Conservation (phyloP, 306 rosid genomes). For the Begonia peltatifolia region DNA sequence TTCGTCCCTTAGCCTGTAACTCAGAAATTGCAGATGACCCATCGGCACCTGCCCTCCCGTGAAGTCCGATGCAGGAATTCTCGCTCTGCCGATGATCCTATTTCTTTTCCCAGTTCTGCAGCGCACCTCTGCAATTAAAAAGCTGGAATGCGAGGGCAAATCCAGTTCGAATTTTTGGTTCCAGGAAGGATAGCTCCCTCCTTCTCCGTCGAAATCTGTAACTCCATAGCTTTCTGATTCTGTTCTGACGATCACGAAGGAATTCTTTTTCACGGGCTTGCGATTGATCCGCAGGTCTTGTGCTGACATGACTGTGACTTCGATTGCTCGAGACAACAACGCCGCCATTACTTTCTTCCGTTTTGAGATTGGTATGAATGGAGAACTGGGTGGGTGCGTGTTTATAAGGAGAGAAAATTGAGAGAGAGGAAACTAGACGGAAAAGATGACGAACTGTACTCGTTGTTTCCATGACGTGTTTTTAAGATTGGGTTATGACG, state of each 20-base stretch:
- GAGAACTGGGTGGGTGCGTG: not conserved
- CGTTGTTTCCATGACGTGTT: conserved; percentile 6
- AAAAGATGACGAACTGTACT: not conserved
- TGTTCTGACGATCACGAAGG: conserved; percentile 29
- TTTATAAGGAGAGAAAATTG: not conserved
- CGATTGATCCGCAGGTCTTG: conserved; percentile 30
- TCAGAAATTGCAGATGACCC: conserved; percentile 41
- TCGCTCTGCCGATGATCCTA: conserved; percentile 28
- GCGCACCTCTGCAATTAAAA: conserved; percentile 26
- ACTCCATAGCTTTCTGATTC: conserved; percentile 4
- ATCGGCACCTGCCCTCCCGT: conserved; percentile 30
- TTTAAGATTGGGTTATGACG: too few relatives aligned
- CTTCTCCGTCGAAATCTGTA: conserved; percentile 22
- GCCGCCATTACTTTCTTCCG: not conserved
- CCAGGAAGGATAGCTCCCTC: conserved; percentile 46
- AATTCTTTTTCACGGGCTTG: conserved; percentile 21
- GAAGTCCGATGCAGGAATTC: conserved; percentile 39
- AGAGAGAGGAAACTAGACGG: not conserved
- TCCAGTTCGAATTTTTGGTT: conserved; percentile 34
- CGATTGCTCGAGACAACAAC: conserved; percentile 17
- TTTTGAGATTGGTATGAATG: not conserved
- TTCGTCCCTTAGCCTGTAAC: conserved; percentile 56
- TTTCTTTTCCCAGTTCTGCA: conserved; percentile 22
- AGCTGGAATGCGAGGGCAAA: conserved; percentile 29
- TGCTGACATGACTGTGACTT: conserved; percentile 40